Percentiles rank a stretch among this genome's conserved stretches.
Conservation (phyloP, 352 stramenopile genomes). For the Phytopythium oedochilum region DNA sequence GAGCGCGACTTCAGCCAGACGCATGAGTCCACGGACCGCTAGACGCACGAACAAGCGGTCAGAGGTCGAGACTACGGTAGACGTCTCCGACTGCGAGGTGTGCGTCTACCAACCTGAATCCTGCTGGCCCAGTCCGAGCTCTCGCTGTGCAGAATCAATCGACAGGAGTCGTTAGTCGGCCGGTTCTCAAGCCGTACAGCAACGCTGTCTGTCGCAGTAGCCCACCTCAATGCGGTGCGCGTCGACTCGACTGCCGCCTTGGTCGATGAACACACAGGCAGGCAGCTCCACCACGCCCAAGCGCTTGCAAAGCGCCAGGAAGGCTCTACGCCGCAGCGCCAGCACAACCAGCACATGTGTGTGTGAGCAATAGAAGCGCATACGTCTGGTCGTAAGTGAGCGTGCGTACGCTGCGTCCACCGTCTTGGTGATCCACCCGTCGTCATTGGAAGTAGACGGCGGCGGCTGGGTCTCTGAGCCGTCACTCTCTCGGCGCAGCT, state of each 20-base stretch:
- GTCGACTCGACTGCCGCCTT: constrained; percentile 1
- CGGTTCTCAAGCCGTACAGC: too few species aligned
- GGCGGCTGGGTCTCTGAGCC: not conserved
- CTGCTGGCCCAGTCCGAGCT: not conserved
- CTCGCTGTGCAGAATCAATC: not conserved
- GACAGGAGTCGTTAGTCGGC: too few species aligned
- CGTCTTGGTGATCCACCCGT: not conserved
- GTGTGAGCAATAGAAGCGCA: not conserved
- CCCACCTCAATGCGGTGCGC: not conserved
- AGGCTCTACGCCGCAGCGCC: constrained; percentile 18
- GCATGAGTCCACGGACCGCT: not conserved
- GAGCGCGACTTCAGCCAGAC: not conserved
- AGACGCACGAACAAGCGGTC: too few species aligned
- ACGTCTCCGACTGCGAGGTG: too few species aligned
- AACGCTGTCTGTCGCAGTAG: too few species aligned
- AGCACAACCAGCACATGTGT: not conserved
- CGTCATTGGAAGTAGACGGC: too few species aligned
- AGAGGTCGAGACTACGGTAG: too few species aligned
- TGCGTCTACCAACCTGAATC: too few species aligned
- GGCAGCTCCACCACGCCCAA: constrained; percentile 36
- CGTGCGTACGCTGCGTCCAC: constrained; percentile 8
- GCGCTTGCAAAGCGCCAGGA: constrained; percentile 33
- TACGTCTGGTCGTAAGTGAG: too few species aligned
- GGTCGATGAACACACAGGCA: constrained; percentile 23
- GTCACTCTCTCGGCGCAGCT: constrained; percentile 12